Evolutionary conservation across 2,329 filamentous ascomycete genomes (phyloP).

Genomic region (Pseudogymnoascus pannorum): DNA sequence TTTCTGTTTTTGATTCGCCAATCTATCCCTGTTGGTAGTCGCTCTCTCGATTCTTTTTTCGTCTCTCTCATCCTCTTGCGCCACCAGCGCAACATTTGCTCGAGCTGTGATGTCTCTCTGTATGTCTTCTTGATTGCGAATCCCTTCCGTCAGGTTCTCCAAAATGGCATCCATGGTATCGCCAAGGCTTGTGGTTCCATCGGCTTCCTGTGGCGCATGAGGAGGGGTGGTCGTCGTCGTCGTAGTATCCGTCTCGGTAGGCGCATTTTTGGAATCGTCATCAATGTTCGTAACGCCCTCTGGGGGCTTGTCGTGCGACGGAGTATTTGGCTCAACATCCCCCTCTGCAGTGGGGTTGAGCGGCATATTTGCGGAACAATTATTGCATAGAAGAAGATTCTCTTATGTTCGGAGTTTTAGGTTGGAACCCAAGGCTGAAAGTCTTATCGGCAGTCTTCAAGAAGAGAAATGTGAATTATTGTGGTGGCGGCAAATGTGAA

Average conservation of each 20-base stretch:
- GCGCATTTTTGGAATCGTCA: slow-evolving; percentile 23
- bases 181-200: neutral
- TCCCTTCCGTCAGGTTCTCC: slow-evolving; percentile 55
- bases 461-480: neutral
- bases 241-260: slow-evolving; percentile 11
- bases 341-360: slow-evolving; percentile 5
- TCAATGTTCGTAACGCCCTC: slow-evolving; percentile 5
- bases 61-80: slow-evolving; percentile 57
- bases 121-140: slow-evolving; percentile 81
- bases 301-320: neutral
- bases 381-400: slow-evolving; percentile 5
- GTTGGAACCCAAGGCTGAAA: neutral
- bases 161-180: slow-evolving; percentile 35
- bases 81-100: slow-evolving; percentile 51
- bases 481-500: neutral
- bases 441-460: neutral
- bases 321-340: slow-evolving; percentile 1
- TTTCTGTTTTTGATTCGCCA: slow-evolving; percentile 57
- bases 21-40: slow-evolving; percentile 46
- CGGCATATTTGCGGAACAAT: neutral
- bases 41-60: slow-evolving; percentile 55
- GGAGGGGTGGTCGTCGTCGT: neutral
- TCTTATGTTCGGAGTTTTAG: neutral
- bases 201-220: neutral
- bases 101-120: slow-evolving; percentile 74